Percentiles rank a stretch among this genome's conserved stretches.
phyloP scores from a whole-genome alignment of 176 grass and related monocot species.

The Ensete glaucum region DNA sequence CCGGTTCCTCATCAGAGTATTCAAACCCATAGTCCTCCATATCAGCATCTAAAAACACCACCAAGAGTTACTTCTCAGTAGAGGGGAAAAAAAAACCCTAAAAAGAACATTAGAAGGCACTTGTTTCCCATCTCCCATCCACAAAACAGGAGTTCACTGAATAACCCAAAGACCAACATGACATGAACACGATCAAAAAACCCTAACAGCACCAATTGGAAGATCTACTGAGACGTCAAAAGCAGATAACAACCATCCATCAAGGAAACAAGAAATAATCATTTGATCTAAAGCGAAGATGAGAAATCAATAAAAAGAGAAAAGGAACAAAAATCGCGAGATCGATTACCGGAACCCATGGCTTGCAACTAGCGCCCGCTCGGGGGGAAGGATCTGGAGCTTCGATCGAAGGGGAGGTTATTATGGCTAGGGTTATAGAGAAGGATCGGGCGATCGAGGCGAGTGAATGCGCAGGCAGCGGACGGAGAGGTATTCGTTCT shows the following conservation, averaged over 20 bases:
- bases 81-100: too few relatives aligned
- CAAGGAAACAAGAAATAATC: too few relatives aligned
- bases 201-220: too few relatives aligned
- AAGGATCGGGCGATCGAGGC: neutral
- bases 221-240: too few relatives aligned
- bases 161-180: too few relatives aligned
- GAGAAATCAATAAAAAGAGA: neutral
- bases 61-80: neutral
- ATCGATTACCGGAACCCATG: conserved; percentile 16
- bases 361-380: neutral
- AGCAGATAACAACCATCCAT: too few relatives aligned
- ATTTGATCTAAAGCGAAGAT: neutral
- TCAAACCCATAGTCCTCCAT: conserved; percentile 99
- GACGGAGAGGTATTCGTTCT: too few relatives aligned
- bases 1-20: conserved; percentile 92
- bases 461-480: too few relatives aligned
- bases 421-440: neutral
- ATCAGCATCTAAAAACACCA: conserved; percentile 57
- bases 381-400: neutral
- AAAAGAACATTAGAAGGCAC: too few relatives aligned
- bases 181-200: too few relatives aligned
- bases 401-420: neutral
- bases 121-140: too few relatives aligned
- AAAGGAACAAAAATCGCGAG: neutral
- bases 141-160: too few relatives aligned